phyloP scores from a whole-genome alignment of 352 stramenopile genomes.

The Pythium periplocum region DNA sequence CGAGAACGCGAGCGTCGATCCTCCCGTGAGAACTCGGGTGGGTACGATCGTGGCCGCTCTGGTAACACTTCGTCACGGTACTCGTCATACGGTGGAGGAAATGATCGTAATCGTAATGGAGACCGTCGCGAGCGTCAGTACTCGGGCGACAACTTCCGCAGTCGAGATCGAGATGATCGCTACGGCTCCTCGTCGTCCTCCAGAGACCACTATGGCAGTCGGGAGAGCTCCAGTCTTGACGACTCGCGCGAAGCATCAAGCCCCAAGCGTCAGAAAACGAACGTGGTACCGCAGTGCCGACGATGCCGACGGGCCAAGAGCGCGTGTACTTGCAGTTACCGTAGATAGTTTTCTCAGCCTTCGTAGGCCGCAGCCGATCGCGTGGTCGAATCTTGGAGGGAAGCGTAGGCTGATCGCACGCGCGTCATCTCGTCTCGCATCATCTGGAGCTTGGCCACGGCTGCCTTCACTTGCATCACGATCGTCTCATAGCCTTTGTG shows the following conservation, averaged over 20 bases:
- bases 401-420: slow-evolving; percentile 15
- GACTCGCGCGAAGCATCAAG: slow-evolving; percentile 16
- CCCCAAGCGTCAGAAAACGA: slow-evolving; percentile 23
- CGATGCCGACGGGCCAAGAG: slow-evolving; percentile 26
- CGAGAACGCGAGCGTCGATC: slow-evolving; percentile 1
- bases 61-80: neutral
- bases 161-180: neutral
- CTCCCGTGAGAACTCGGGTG: neutral
- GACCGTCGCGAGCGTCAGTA: neutral
- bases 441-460: slow-evolving; percentile 20
- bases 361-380: neutral
- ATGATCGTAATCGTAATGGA: slow-evolving; percentile 24
- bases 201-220: slow-evolving; percentile 6
- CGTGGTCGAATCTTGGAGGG: neutral
- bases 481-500: slow-evolving; percentile 26
- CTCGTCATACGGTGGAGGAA: slow-evolving; percentile 3
- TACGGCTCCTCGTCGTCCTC: slow-evolving; percentile 22
- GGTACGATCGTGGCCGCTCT: neutral
- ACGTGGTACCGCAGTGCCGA: slow-evolving; percentile 23
- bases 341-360: slow-evolving; percentile 8
- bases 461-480: slow-evolving; percentile 17
- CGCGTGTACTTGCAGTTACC: slow-evolving; percentile 28
- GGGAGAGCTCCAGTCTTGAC: neutral
- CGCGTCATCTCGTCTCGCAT: slow-evolving; percentile 16
- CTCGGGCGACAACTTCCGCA: too few species aligned